These are phyloP conservation scores for Davidsoniella virescens DNA, from an alignment of 2,329 filamentous ascomycete species.

Conservation along the genomic window DNA sequence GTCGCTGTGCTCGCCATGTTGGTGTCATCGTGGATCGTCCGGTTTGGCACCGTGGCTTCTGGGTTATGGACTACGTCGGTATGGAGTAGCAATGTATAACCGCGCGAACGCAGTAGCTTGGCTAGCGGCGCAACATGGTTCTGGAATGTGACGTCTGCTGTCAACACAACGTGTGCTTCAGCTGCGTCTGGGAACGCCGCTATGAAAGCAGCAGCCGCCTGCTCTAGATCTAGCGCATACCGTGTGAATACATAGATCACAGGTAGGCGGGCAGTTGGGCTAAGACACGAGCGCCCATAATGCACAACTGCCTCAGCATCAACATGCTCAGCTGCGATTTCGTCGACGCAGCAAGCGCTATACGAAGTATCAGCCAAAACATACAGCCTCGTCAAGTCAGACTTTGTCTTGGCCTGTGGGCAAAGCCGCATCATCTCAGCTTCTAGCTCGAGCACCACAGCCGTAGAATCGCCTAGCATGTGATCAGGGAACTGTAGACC, in stretches of 20 bases:
- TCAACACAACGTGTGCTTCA: conserved; percentile 50
- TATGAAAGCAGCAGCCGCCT: conserved; percentile 43
- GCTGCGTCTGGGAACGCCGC: conserved; percentile 48
- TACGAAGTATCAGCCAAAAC: conserved; percentile 94
- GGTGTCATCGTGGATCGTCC: conserved; percentile 20
- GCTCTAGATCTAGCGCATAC: conserved; percentile 47
- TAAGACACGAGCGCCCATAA: conserved; percentile 84
- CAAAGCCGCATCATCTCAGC: conserved; percentile 8
- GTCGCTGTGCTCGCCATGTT: conserved; percentile 21
- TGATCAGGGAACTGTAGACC: conserved; percentile 92
- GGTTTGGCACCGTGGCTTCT: conserved; percentile 67
- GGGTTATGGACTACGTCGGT: conserved; percentile 67
- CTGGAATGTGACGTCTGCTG: conserved; percentile 80
- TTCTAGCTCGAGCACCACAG: conserved; percentile 48
- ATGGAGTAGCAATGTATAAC: conserved; percentile 54
- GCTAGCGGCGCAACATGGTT: conserved; percentile 51
- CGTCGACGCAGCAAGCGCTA: conserved; percentile 91
- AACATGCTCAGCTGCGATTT: conserved; percentile 88
- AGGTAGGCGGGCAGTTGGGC: conserved; percentile 70
- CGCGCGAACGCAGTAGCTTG: conserved; percentile 35
- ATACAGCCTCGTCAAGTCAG: conserved; percentile 40
- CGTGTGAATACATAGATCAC: conserved; percentile 84
- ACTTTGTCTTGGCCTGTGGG: background rate
- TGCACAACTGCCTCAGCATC: conserved; percentile 84
- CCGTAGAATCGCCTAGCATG: conserved; percentile 74